Conservation (phyloP, 2,329 filamentous ascomycete species). For the Claviceps humidiphila region DNA sequence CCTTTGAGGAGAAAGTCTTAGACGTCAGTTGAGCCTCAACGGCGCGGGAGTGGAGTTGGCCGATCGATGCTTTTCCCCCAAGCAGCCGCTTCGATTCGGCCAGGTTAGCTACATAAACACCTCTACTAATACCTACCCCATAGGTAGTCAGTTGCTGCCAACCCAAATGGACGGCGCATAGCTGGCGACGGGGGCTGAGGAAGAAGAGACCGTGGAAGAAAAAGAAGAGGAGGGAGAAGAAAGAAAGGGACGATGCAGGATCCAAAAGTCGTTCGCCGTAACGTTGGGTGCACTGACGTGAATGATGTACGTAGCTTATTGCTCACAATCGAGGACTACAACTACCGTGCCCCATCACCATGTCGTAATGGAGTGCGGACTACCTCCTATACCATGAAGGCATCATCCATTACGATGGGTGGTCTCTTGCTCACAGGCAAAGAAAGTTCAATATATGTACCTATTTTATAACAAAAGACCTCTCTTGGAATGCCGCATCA, state of each 20-base stretch:
- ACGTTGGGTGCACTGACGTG: background rate
- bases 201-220: no score
- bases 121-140: no score
- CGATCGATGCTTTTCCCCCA: background rate
- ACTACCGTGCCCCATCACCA: background rate
- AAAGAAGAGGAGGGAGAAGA: background rate
- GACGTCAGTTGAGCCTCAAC: slow-evolving; percentile 4
- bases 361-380: background rate
- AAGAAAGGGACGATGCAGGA: background rate
- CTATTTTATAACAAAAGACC: background rate
- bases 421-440: background rate
- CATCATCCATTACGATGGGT: background rate
- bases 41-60: background rate
- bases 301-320: background rate
- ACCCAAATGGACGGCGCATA: no score
- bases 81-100: background rate
- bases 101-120: background rate
- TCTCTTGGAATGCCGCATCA: background rate
- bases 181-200: no score
- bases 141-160: no score
- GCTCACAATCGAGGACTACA: background rate
- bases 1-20: background rate
- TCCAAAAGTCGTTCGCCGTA: background rate
- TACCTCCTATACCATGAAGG: background rate
- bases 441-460: background rate